Conservation (phyloP, 2,329 filamentous ascomycete species). For the Ambrosiella beaveri region DNA sequence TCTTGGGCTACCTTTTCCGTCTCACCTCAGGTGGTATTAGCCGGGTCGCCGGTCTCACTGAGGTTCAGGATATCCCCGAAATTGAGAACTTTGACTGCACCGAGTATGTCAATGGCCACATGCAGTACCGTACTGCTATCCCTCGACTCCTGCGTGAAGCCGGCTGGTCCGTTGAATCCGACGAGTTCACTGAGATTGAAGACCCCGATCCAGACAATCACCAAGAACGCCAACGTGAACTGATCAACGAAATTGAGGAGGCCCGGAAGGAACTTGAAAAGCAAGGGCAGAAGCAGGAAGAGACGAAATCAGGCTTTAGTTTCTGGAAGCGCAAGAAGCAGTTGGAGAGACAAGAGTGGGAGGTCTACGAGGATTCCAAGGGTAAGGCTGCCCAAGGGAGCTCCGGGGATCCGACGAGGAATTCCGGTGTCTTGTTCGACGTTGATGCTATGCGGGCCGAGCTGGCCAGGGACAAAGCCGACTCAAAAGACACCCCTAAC, state of each 20-base stretch:
- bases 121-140: constrained; percentile 92
- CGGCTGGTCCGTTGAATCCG: constrained; percentile 79
- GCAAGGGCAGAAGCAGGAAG: constrained; percentile 40
- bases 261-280: constrained; percentile 73
- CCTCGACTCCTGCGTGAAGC: constrained; percentile 71
- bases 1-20: constrained; percentile 87
- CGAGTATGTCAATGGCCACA: constrained; percentile 72
- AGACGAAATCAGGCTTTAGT: constrained; percentile 43
- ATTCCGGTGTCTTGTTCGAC: constrained; percentile 67
- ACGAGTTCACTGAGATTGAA: constrained; percentile 92
- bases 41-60: constrained; percentile 65
- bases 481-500: constrained; percentile 22
- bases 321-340: constrained; percentile 75
- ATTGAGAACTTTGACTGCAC: constrained; percentile 85
- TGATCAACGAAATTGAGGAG: constrained; percentile 94
- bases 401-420: constrained; percentile 27
- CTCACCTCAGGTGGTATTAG: constrained; percentile 85
- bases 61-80: constrained; percentile 57
- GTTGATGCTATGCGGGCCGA: constrained; percentile 85
- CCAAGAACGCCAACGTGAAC: constrained; percentile 66
- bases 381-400: constrained; percentile 24
- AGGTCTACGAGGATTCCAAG: constrained; percentile 63
- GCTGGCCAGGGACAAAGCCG: constrained; percentile 58
- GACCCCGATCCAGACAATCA: constrained; percentile 95
- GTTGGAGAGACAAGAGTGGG: constrained; percentile 73